Evolutionary conservation across 2,329 filamentous ascomycete genomes (phyloP).

Genomic region (Neonectria punicea): DNA sequence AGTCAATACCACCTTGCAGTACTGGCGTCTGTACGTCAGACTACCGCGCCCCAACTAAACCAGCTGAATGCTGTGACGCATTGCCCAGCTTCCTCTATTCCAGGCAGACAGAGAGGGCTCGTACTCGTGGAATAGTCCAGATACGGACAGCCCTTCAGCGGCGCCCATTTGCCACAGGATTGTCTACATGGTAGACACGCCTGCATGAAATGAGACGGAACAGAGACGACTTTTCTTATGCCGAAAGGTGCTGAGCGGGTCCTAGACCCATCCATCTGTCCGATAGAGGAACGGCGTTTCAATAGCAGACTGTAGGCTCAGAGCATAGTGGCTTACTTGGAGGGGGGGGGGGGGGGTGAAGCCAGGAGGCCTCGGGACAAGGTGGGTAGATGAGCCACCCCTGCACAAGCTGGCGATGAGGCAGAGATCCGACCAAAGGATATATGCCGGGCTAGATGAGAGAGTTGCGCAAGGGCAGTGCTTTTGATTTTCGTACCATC

Average conservation of each 20-base stretch:
- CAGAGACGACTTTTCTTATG: conserved; percentile 11
- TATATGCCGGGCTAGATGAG: conserved; percentile 16
- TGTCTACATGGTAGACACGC: conserved; percentile 11
- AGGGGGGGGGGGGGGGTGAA: conserved; percentile 1
- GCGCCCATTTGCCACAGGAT: conserved; percentile 18
- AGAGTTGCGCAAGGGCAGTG: conserved; percentile 31
- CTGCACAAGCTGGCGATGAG: conserved; percentile 36
- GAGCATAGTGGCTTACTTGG: conserved; percentile 27
- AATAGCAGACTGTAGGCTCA: conserved; percentile 20
- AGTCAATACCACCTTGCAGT: conserved; percentile 4
- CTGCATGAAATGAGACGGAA: conserved; percentile 18
- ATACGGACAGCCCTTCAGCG: conserved; percentile 29
- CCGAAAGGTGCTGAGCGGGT: conserved; percentile 21
- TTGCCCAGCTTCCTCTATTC: conserved; percentile 13
- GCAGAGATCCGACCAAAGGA: conserved; percentile 33
- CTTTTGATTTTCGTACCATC: conserved; percentile 24
- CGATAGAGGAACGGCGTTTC: conserved; percentile 18
- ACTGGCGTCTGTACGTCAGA: conserved; percentile 4
- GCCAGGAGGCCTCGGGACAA: conserved; percentile 19
- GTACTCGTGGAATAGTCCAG: conserved; percentile 35
- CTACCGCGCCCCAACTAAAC: not conserved
- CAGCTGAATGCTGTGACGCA: conserved; percentile 12
- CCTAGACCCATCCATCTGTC: conserved; percentile 30
- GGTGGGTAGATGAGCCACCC: conserved; percentile 23
- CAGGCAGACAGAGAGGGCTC: conserved; percentile 25